Evolutionary conservation across 139 green algal species (phyloP).

Genomic region (Penium margaritaceum): DNA sequence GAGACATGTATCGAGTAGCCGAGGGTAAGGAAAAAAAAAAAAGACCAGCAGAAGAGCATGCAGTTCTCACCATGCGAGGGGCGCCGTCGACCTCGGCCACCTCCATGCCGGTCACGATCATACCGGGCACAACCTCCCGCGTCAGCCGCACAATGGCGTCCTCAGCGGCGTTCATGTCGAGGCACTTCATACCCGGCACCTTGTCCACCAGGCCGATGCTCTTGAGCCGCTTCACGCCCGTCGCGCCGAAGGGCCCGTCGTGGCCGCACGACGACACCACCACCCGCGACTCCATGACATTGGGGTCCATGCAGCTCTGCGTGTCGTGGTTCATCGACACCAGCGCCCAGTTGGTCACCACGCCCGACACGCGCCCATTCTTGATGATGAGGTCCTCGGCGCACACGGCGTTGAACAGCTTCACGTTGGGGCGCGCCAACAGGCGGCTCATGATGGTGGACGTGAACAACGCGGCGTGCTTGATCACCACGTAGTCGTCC

Average conservation of each 20-base stretch:
- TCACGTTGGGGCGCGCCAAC: slow-evolving; percentile 78
- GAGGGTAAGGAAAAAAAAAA: slow-evolving; percentile 6
- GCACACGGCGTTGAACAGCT: slow-evolving; percentile 93
- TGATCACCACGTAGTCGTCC: slow-evolving; percentile 89
- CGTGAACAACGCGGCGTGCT: slow-evolving; percentile 89
- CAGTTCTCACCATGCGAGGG: slow-evolving; percentile 43
- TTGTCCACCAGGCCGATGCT: slow-evolving; percentile 75
- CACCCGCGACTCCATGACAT: slow-evolving; percentile 67
- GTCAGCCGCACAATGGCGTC: slow-evolving; percentile 79
- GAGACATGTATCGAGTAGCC: too few relatives aligned
- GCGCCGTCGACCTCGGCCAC: slow-evolving; percentile 54
- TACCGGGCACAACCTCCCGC: slow-evolving; percentile 81
- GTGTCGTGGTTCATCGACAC: slow-evolving; percentile 93
- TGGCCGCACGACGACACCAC: slow-evolving; percentile 86
- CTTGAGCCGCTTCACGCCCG: slow-evolving; percentile 80
- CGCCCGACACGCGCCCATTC: slow-evolving; percentile 58
- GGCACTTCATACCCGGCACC: slow-evolving; percentile 80
- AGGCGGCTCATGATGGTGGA: slow-evolving; percentile 88
- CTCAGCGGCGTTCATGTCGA: slow-evolving; percentile 94
- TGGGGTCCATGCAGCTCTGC: slow-evolving; percentile 83
- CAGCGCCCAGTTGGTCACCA: slow-evolving; percentile 97
- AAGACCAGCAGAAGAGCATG: slow-evolving; percentile 2
- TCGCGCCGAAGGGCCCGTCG: slow-evolving; percentile 89
- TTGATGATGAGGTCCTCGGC: slow-evolving; percentile 62
- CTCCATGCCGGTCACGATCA: slow-evolving; percentile 95